Percentiles rank a stretch among this genome's conserved stretches.
These are phyloP conservation scores for Balansia obtecta DNA, from an alignment of 2,329 filamentous ascomycete genomes.

Conservation along the genomic window DNA sequence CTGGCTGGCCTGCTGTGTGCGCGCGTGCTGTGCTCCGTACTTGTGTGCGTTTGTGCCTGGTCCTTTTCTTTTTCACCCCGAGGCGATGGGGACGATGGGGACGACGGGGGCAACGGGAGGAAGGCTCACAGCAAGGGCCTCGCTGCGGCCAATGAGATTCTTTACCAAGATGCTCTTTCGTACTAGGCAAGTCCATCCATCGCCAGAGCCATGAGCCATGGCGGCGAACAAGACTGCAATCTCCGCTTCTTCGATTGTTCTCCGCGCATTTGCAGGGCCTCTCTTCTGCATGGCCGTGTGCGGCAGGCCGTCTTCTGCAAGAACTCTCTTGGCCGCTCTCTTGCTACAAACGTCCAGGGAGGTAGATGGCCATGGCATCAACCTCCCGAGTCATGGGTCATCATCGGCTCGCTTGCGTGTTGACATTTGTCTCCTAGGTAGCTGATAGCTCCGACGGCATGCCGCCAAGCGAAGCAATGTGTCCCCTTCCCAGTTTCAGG, in stretches of 20 bases:
- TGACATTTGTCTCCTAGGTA: background rate
- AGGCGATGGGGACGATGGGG: too few species aligned
- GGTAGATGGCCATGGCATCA: slow-evolving; percentile 1
- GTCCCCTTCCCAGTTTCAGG: background rate
- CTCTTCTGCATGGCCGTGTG: background rate
- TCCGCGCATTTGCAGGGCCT: background rate
- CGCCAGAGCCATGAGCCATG: too few species aligned
- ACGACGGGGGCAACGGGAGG: background rate
- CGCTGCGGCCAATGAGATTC: slow-evolving; percentile 2
- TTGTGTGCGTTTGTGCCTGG: too few species aligned
- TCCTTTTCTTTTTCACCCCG: too few species aligned
- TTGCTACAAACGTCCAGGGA: background rate
- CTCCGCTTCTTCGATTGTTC: slow-evolving; percentile 1
- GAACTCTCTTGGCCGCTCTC: background rate
- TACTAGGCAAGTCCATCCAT: background rate
- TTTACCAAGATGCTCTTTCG: slow-evolving; percentile 4
- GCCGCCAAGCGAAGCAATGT: background rate
- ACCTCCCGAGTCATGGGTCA: slow-evolving; percentile 2
- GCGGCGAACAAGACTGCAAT: background rate
- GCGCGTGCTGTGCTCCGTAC: too few species aligned
- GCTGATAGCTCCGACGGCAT: background rate
- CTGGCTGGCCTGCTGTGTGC: too few species aligned
- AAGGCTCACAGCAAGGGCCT: background rate
- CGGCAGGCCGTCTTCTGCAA: background rate
- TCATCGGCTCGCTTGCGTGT: background rate